Evolutionary conservation across 345 rosid genomes (phyloP).

Genomic region (Populus pruinosa): DNA sequence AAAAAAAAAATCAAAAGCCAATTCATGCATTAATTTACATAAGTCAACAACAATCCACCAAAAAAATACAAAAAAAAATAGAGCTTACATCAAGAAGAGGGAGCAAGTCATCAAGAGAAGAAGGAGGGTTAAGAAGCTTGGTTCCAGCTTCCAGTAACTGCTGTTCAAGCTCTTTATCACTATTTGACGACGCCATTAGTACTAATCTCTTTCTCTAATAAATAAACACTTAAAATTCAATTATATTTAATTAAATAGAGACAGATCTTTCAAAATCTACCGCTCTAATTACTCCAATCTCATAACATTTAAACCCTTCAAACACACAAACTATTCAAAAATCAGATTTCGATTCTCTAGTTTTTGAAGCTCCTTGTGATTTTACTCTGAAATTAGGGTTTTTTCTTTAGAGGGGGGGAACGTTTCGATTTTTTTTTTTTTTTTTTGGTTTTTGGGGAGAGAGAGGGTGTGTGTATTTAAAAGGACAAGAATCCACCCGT

Average conservation of each 20-base stretch:
- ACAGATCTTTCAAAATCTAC: slow-evolving; percentile 30
- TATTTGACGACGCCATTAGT: slow-evolving; percentile 44
- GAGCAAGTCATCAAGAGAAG: slow-evolving; percentile 69
- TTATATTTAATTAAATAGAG: neutral
- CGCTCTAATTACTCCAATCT: slow-evolving; percentile 15
- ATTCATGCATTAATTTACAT: neutral
- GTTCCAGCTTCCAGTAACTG: slow-evolving; percentile 69
- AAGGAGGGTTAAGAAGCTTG: slow-evolving; percentile 63
- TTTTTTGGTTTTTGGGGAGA: neutral
- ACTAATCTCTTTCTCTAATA: neutral
- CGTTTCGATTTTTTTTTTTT: neutral
- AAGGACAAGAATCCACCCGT: neutral
- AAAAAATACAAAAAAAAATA: neutral
- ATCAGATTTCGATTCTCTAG: neutral
- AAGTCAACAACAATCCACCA: neutral
- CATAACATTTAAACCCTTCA: slow-evolving; percentile 34
- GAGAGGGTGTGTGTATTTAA: neutral
- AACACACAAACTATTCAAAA: neutral
- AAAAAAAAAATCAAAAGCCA: neutral
- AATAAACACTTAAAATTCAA: neutral
- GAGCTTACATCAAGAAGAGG: slow-evolving; percentile 71
- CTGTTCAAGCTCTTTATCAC: slow-evolving; percentile 58
- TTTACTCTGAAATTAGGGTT: slow-evolving; percentile 19
- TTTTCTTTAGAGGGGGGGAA: neutral
- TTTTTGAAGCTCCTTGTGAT: neutral